Evolutionary conservation across 2,329 filamentous ascomycete species (phyloP).

Genomic region (Achaetomium macrosporum): DNA sequence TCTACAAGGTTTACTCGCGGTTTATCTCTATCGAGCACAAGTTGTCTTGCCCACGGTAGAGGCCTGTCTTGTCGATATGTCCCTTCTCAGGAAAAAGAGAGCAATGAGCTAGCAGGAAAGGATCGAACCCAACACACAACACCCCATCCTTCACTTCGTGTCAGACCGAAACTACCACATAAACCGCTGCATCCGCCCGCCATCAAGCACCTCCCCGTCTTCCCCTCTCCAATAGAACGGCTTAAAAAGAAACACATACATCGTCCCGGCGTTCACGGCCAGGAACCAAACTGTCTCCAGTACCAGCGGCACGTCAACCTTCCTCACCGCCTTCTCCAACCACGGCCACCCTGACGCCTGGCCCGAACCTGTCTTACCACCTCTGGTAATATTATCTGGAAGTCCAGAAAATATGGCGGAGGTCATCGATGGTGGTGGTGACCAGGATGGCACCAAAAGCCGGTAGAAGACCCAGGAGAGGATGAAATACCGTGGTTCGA

Average conservation of each 20-base stretch:
- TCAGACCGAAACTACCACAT: conserved; percentile 72
- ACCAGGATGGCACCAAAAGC: conserved; percentile 61
- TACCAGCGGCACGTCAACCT: conserved; percentile 43
- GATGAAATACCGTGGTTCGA: conserved; percentile 95
- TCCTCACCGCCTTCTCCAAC: conserved; percentile 15
- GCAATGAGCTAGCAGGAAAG: too few species aligned
- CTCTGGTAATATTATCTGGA: too few species aligned
- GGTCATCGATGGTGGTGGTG: not conserved
- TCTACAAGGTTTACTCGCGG: not conserved
- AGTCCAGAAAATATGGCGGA: too few species aligned
- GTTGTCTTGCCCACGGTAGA: too few species aligned
- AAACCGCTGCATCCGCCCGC: conserved; percentile 63
- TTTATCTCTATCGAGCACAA: not conserved
- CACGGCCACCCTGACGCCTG: not conserved
- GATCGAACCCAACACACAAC: not conserved
- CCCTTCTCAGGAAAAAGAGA: too few species aligned
- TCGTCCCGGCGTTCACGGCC: conserved; percentile 57
- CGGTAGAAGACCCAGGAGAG: conserved; percentile 93
- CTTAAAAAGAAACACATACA: conserved; percentile 63
- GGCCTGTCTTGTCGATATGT: too few species aligned
- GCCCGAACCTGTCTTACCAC: too few species aligned
- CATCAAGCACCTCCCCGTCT: conserved; percentile 47
- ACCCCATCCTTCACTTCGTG: too few species aligned
- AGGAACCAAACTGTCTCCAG: conserved; percentile 66
- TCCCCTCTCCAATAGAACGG: conserved; percentile 61